Percentiles rank a stretch among this genome's conserved stretches.
These are phyloP conservation scores for Liriodendron chinense DNA, from an alignment of 164 flowering plant genomes.

Conservation along the genomic window DNA sequence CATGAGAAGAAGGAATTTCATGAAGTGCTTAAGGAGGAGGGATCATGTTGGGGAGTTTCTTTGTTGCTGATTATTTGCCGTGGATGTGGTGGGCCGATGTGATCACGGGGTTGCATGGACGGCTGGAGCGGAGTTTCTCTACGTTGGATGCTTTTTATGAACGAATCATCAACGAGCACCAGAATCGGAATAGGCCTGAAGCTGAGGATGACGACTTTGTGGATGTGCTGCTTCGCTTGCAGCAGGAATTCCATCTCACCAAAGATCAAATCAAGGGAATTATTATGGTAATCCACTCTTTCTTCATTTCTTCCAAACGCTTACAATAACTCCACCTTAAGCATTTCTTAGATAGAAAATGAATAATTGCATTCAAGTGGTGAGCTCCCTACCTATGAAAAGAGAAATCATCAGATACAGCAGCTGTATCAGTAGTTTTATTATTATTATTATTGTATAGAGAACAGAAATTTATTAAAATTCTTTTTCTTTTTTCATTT, in stretches of 20 bases:
- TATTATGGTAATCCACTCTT: neutral
- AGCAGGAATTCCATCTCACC: neutral
- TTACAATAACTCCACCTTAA: too few species aligned
- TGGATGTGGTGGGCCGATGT: slow-evolving; percentile 2
- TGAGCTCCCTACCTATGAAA: too few species aligned
- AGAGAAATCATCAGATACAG: too few species aligned
- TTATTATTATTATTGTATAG: too few species aligned
- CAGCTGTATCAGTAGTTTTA: too few species aligned
- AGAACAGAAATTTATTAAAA: too few species aligned
- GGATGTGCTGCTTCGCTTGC: slow-evolving; percentile 6
- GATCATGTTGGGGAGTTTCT: neutral
- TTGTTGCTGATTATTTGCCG: neutral
- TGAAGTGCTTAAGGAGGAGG: neutral
- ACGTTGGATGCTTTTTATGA: slow-evolving; percentile 5
- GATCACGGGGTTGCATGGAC: neutral
- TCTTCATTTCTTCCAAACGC: neutral
- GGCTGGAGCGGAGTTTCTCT: neutral
- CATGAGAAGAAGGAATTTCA: neutral
- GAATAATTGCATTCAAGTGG: too few species aligned
- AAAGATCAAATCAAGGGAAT: slow-evolving; percentile 10
- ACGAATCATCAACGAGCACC: slow-evolving; percentile 5
- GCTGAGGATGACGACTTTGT: neutral
- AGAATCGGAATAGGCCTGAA: neutral
- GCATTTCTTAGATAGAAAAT: too few species aligned
- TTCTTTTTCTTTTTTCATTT: too few species aligned